A percentile compares a stretch with the other conserved stretches of the same genome.
These are phyloP conservation scores for Solanum arcanum DNA, from an alignment of 257 asterid species.

Conservation along the genomic window DNA sequence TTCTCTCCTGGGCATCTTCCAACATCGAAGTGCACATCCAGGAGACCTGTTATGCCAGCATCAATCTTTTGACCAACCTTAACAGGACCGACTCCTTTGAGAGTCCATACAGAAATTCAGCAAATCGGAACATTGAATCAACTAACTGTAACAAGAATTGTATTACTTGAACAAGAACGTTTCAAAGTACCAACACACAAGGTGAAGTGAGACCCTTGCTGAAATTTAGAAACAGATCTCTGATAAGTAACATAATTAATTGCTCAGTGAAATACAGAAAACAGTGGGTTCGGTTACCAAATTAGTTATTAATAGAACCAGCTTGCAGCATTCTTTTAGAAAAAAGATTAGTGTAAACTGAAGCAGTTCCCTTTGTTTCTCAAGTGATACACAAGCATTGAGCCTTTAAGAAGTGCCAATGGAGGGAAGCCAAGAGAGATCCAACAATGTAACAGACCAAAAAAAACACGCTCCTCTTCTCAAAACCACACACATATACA, in stretches of 20 bases:
- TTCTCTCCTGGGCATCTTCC: conserved; percentile 35
- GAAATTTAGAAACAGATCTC: background rate
- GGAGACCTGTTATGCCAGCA: conserved; percentile 78
- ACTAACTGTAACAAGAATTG: background rate
- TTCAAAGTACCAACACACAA: background rate
- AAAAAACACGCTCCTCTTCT: background rate
- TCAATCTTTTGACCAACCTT: conserved; percentile 76
- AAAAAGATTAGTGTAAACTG: background rate
- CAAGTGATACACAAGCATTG: background rate
- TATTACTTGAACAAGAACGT: background rate
- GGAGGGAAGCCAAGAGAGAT: background rate
- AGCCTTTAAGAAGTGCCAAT: background rate
- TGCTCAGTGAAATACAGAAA: background rate
- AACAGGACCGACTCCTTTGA: conserved; percentile 84
- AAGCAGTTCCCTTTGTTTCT: background rate
- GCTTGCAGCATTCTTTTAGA: background rate
- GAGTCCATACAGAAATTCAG: conserved; percentile 57
- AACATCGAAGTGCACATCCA: conserved; percentile 68
- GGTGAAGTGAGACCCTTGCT: background rate
- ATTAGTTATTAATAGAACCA: background rate
- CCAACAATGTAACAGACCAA: background rate
- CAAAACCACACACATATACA: background rate
- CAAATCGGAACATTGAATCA: background rate
- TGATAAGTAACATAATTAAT: background rate
- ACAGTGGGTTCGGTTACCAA: background rate